phyloP scores from a whole-genome alignment of 1,284 basidiomycete species.

The Apiotrichum laibachii region DNA sequence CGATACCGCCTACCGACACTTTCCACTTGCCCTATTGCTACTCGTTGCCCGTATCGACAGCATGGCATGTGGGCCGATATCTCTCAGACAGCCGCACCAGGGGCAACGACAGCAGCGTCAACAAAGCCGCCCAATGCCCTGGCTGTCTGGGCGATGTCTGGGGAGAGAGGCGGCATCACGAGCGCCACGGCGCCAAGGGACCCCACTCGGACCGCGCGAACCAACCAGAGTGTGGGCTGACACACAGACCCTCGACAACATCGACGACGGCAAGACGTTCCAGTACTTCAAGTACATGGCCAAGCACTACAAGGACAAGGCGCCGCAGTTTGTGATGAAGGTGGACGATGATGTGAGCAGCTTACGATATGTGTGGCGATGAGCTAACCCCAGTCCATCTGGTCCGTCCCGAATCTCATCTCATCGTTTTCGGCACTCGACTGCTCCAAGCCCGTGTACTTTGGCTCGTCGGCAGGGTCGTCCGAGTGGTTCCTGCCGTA shows the following conservation, averaged over 20 bases:
- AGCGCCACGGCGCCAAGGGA: too few relatives aligned
- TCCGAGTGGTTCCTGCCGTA: conserved; percentile 49
- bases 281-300: conserved; percentile 52
- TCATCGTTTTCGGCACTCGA: conserved; percentile 47
- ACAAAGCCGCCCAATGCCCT: too few relatives aligned
- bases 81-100: too few relatives aligned
- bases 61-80: too few relatives aligned
- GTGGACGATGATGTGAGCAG: conserved; percentile 51
- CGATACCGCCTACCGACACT: neutral
- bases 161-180: too few relatives aligned
- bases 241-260: conserved; percentile 48
- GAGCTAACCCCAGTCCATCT: conserved; percentile 42
- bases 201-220: too few relatives aligned
- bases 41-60: neutral
- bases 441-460: conserved; percentile 51
- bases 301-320: conserved; percentile 37
- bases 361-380: neutral
- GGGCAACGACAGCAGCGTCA: too few relatives aligned
- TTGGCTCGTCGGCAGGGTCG: conserved; percentile 50
- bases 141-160: too few relatives aligned
- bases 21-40: neutral
- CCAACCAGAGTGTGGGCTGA: neutral
- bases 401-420: conserved; percentile 52
- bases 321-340: conserved; percentile 53
- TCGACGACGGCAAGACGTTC: conserved; percentile 52